Conservation (phyloP, 768 basidiomycete genomes). For the Coprinopsis strossmayeri region DNA sequence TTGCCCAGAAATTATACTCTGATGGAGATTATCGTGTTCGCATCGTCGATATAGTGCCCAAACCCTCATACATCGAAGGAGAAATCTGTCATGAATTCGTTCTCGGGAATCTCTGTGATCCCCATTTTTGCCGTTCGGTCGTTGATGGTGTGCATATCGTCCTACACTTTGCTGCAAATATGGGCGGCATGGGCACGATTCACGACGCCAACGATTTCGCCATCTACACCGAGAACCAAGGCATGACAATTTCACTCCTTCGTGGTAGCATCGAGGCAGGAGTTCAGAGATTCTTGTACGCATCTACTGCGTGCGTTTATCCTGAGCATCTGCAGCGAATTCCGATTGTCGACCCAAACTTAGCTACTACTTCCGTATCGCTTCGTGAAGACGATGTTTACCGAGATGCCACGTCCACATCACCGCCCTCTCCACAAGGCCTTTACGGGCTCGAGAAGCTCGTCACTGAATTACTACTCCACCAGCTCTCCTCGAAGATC, state of each 20-base stretch:
- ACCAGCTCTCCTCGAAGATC: slow-evolving; percentile 23
- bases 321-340: slow-evolving; percentile 34
- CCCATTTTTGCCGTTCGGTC: slow-evolving; percentile 26
- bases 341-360: background rate
- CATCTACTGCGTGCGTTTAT: slow-evolving; percentile 57
- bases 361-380: slow-evolving; percentile 26
- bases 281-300: slow-evolving; percentile 43
- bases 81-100: slow-evolving; percentile 28
- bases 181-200: slow-evolving; percentile 64
- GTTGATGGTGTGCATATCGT: slow-evolving; percentile 37
- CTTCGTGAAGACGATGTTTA: slow-evolving; percentile 43
- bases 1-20: slow-evolving; percentile 32
- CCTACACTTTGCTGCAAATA: slow-evolving; percentile 53
- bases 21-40: slow-evolving; percentile 28
- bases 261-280: slow-evolving; percentile 28
- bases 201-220: slow-evolving; percentile 40
- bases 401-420: slow-evolving; percentile 14
- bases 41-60: slow-evolving; percentile 33
- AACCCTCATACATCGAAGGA: slow-evolving; percentile 15
- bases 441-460: slow-evolving; percentile 59
- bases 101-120: slow-evolving; percentile 41
- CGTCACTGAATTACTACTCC: slow-evolving; percentile 38
- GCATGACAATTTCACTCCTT: slow-evolving; percentile 44
- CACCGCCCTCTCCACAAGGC: slow-evolving; percentile 40
- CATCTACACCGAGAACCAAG: slow-evolving; percentile 44